phyloP scores from a whole-genome alignment of 1,284 basidiomycete genomes.

The Melampsora larici-populina region DNA sequence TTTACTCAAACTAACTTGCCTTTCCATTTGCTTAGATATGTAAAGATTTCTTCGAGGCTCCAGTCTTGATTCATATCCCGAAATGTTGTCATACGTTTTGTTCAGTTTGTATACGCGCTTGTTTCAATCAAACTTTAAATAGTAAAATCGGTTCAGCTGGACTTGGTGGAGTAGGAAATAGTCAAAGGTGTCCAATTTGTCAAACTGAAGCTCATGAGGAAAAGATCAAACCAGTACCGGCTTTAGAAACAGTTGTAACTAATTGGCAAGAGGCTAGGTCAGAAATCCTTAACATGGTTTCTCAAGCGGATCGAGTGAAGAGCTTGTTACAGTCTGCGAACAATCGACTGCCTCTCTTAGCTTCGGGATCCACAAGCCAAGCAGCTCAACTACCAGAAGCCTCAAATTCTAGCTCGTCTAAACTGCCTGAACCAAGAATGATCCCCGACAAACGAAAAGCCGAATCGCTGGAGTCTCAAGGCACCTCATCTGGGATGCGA shows the following conservation, averaged over 20 bases:
- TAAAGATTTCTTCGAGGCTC: slow-evolving; percentile 40
- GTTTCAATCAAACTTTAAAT: slow-evolving; percentile 37
- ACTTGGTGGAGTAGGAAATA: slow-evolving; percentile 40
- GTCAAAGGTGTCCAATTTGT: slow-evolving; percentile 43
- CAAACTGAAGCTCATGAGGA: slow-evolving; percentile 38
- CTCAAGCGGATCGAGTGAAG: slow-evolving; percentile 4
- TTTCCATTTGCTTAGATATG: slow-evolving; percentile 18
- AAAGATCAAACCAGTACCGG: slow-evolving; percentile 42
- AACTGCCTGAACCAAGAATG: too few relatives aligned
- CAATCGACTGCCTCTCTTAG: background rate
- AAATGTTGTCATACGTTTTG: slow-evolving; percentile 42
- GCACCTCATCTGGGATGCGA: background rate
- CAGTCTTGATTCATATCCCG: slow-evolving; percentile 41
- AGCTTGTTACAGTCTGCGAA: slow-evolving; percentile 7
- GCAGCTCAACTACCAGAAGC: background rate
- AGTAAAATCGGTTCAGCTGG: slow-evolving; percentile 35
- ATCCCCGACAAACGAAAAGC: too few relatives aligned
- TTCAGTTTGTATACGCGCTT: slow-evolving; percentile 35
- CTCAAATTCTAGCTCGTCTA: too few relatives aligned
- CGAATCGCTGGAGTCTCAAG: background rate
- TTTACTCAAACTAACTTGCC: background rate
- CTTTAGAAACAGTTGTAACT: slow-evolving; percentile 15
- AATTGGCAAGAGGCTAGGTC: slow-evolving; percentile 35
- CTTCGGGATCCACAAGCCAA: background rate
- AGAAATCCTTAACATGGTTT: slow-evolving; percentile 39